These are phyloP conservation scores for Suillus decipiens DNA, from an alignment of 768 basidiomycete genomes.

Conservation along the genomic window DNA sequence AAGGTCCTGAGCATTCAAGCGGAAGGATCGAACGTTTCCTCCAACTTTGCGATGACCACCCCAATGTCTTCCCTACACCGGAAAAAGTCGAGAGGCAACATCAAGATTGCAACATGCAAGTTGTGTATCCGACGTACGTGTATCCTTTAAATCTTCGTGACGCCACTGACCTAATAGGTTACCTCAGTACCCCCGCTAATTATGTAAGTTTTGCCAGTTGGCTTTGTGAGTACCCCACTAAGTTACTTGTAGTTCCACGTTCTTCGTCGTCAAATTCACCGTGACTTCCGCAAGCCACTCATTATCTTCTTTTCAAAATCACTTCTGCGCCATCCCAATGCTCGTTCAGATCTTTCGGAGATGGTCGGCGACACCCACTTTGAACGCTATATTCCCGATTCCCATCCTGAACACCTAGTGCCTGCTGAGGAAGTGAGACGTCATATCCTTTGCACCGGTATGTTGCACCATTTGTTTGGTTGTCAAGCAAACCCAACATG, in stretches of 20 bases:
- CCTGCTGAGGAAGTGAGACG: slow-evolving; percentile 85
- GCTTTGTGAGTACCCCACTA: slow-evolving; percentile 5
- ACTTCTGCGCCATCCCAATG: slow-evolving; percentile 91
- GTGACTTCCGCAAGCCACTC: slow-evolving; percentile 97
- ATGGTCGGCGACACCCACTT: slow-evolving; percentile 90
- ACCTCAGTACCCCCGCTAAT: slow-evolving; percentile 83
- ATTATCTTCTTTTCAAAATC: slow-evolving; percentile 92
- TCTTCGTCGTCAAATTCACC: slow-evolving; percentile 93
- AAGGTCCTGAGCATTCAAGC: slow-evolving; percentile 97
- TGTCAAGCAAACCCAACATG: slow-evolving; percentile 9
- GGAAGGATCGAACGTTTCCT: slow-evolving; percentile 95
- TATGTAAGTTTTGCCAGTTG: slow-evolving; percentile 52
- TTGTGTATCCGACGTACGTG: slow-evolving; percentile 92
- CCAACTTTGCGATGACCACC: slow-evolving; percentile 97
- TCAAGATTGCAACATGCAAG: slow-evolving; percentile 99
- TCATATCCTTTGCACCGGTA: slow-evolving; percentile 88
- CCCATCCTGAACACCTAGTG: slow-evolving; percentile 68
- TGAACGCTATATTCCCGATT: slow-evolving; percentile 91
- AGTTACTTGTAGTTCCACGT: slow-evolving; percentile 75
- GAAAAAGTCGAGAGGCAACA: slow-evolving; percentile 94
- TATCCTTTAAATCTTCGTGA: not conserved
- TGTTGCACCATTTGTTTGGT: slow-evolving; percentile 13
- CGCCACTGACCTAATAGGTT: slow-evolving; percentile 13
- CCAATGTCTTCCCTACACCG: slow-evolving; percentile 81
- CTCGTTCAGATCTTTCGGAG: slow-evolving; percentile 83